Evolutionary conservation across 1,139 yeast species (phyloP).

Genomic region (Zygosaccharomyces pseudobailii): DNA sequence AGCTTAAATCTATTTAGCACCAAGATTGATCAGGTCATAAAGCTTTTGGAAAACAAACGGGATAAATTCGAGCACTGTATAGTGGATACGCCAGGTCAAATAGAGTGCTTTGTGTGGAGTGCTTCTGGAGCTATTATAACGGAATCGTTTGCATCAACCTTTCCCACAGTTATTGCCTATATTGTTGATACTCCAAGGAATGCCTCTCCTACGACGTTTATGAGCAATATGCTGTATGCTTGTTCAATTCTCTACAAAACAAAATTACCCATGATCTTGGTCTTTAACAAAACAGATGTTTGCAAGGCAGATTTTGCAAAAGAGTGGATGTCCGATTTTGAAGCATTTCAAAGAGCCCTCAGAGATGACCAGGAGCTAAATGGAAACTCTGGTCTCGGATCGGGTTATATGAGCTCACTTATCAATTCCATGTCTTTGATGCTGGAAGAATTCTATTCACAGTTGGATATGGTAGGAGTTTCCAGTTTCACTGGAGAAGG

Average conservation of each 20-base stretch:
- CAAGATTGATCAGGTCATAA: conserved; percentile 91
- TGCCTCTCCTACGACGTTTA: conserved; percentile 90
- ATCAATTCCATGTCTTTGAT: conserved; percentile 93
- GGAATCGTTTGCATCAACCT: conserved; percentile 92
- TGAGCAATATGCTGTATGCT: conserved; percentile 97
- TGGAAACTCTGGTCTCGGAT: conserved; percentile 62
- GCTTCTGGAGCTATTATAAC: conserved; percentile 97
- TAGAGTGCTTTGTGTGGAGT: conserved; percentile 94
- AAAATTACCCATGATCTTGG: conserved; percentile 93
- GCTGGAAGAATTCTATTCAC: conserved; percentile 94
- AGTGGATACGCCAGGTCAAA: conserved; percentile 97
- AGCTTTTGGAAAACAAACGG: conserved; percentile 75
- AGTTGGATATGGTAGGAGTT: conserved; percentile 85
- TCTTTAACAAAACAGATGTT: conserved; percentile 92
- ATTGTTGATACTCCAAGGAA: conserved; percentile 96
- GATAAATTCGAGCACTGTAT: conserved; percentile 65
- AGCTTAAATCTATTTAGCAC: conserved; percentile 88
- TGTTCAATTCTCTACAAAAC: conserved; percentile 96
- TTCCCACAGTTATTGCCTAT: conserved; percentile 94
- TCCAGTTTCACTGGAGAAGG: conserved; percentile 93
- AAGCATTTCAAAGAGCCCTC: conserved; percentile 78
- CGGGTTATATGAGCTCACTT: conserved; percentile 92
- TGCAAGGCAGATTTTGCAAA: conserved; percentile 79
- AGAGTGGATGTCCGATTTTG: conserved; percentile 98
- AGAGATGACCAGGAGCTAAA: conserved; percentile 56